Conservation (phyloP, 148 eudicot genomes). For the Rheum nobile region DNA sequence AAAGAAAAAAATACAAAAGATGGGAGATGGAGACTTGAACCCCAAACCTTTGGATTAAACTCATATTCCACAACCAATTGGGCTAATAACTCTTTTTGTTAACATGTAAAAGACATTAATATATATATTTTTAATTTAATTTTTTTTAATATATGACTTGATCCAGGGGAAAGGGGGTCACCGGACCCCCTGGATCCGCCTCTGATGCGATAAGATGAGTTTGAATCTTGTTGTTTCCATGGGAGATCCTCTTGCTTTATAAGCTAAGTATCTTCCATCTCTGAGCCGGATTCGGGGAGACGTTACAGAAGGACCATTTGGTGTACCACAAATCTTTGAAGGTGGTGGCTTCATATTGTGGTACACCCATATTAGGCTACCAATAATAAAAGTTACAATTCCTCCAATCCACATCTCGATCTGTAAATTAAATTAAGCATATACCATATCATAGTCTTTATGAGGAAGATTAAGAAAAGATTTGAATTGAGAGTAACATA, state of each 20-base stretch:
- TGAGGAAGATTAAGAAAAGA: not conserved
- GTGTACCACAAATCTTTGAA: slow-evolving; percentile 5
- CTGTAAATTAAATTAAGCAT: not conserved
- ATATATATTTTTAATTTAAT: too few relatives aligned
- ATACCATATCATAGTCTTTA: not conserved
- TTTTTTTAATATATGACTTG: too few relatives aligned
- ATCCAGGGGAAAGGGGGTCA: too few relatives aligned
- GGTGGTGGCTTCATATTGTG: slow-evolving; percentile 4
- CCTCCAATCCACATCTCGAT: not conserved
- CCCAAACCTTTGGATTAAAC: too few relatives aligned
- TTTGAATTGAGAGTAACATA: not conserved
- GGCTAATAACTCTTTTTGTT: too few relatives aligned
- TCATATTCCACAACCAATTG: too few relatives aligned
- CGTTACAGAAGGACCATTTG: not conserved
- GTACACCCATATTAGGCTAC: not conserved
- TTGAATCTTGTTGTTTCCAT: not conserved
- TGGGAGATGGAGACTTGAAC: too few relatives aligned
- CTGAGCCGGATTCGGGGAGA: not conserved
- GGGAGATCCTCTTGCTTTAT: not conserved
- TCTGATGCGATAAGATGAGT: not conserved
- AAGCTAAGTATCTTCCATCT: slow-evolving; percentile 6
- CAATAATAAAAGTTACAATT: not conserved
- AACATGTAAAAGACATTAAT: too few relatives aligned
- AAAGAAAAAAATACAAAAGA: too few relatives aligned
- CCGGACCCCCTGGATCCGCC: too few relatives aligned